Percentiles rank a stretch among this genome's conserved stretches.
Evolutionary conservation across 139 green algal species (phyloP).

Genomic region (Pleodorina starrii): DNA sequence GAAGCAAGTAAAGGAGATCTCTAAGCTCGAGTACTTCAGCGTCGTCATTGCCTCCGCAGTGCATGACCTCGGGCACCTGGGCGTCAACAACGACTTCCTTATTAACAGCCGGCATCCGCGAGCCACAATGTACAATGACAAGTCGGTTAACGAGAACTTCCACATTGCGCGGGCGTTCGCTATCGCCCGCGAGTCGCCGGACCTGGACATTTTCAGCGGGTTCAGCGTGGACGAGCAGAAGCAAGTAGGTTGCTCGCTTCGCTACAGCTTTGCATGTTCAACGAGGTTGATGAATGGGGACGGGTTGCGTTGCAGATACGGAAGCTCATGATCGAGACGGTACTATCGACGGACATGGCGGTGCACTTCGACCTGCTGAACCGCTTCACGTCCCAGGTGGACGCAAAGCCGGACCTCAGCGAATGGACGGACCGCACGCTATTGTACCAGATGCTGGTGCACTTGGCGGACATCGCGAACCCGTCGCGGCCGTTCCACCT

Average conservation of each 20-base stretch:
- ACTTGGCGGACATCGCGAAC: constrained; percentile 78
- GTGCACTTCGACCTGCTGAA: constrained; percentile 78
- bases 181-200: constrained; percentile 53
- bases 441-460: constrained; percentile 73
- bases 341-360: constrained; percentile 80
- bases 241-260: constrained; percentile 45
- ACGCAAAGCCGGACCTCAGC: constrained; percentile 55
- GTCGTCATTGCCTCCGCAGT: constrained; percentile 74
- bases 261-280: neutral
- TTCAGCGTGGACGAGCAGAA: constrained; percentile 70
- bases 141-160: constrained; percentile 76
- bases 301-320: constrained; percentile 55
- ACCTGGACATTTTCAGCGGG: constrained; percentile 63
- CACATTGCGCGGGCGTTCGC: constrained; percentile 70
- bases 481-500: constrained; percentile 70
- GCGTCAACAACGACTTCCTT: constrained; percentile 81
- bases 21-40: constrained; percentile 71
- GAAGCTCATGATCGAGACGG: constrained; percentile 73
- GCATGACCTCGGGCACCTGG: constrained; percentile 76
- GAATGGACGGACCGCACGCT: constrained; percentile 70
- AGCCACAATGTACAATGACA: constrained; percentile 75
- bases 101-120: constrained; percentile 69
- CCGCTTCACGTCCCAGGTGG: constrained; percentile 59
- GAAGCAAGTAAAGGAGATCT: constrained; percentile 55
- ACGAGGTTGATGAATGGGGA: neutral